These are phyloP conservation scores for Paragyromitra xinjiangensis DNA, from an alignment of 495 filamentous ascomycete species.

Conservation along the genomic window DNA sequence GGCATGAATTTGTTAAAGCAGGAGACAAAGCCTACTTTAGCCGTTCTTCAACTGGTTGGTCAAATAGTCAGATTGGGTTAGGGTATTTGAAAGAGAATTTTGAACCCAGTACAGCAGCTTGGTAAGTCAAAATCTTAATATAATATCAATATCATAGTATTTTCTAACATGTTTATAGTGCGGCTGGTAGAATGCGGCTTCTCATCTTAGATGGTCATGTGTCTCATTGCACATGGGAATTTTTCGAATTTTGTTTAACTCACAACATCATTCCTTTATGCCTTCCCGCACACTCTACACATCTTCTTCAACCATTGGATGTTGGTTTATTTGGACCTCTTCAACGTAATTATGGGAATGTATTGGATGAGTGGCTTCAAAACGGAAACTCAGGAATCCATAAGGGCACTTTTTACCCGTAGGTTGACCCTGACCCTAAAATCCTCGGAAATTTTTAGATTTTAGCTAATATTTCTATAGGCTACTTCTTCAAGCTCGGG, in stretches of 20 bases:
- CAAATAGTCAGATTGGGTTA: constrained; percentile 50
- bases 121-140: neutral
- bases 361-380: neutral
- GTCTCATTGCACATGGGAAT: constrained; percentile 50
- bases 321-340: constrained; percentile 35
- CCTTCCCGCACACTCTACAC: constrained; percentile 56
- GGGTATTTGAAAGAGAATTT: constrained; percentile 16
- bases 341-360: neutral
- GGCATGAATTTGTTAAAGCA: constrained; percentile 13
- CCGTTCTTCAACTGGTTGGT: constrained; percentile 43
- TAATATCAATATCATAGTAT: neutral
- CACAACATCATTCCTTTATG: constrained; percentile 54
- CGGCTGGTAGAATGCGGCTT: constrained; percentile 20
- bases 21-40: constrained; percentile 14
- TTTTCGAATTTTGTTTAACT: constrained; percentile 47
- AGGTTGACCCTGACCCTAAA: neutral
- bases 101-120: neutral
- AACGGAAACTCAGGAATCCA: constrained; percentile 7
- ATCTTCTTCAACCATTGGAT: constrained; percentile 57
- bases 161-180: neutral
- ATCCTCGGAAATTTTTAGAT: neutral
- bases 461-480: neutral
- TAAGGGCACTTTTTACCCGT: constrained; percentile 1
- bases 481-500: neutral
- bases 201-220: constrained; percentile 57